Evolutionary conservation across 192 early-diverging fungal species (phyloP).

Genomic region (Funneliformis mosseae): DNA sequence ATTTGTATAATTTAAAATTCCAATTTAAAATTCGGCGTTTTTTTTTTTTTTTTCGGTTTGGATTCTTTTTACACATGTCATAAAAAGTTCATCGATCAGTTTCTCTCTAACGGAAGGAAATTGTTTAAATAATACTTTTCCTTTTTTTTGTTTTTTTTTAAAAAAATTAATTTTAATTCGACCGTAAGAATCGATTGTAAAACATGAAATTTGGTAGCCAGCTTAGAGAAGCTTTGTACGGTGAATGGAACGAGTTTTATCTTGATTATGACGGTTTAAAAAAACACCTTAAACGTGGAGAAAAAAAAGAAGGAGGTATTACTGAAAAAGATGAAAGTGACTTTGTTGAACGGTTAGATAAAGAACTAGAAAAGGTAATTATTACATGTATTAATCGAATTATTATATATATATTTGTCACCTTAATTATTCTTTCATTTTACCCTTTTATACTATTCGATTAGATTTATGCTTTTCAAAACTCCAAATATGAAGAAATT

Average conservation of each 20-base stretch:
- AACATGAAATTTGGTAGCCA: conserved; percentile 90
- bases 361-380: conserved; percentile 84
- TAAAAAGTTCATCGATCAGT: too few relatives aligned
- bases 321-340: conserved; percentile 86
- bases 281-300: conserved; percentile 72
- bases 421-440: conserved; percentile 35
- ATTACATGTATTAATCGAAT: conserved; percentile 3
- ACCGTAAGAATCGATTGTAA: background rate
- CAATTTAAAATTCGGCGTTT: too few relatives aligned
- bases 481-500: conserved; percentile 74
- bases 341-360: conserved; percentile 88
- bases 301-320: conserved; percentile 66
- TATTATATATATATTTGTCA: conserved; percentile 38
- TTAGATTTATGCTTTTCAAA: conserved; percentile 71
- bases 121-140: too few relatives aligned
- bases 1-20: too few relatives aligned
- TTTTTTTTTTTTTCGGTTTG: too few relatives aligned
- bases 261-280: conserved; percentile 86
- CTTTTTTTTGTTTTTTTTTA: too few relatives aligned
- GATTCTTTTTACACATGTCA: too few relatives aligned
- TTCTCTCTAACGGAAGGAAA: too few relatives aligned
- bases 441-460: conserved; percentile 32
- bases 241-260: conserved; percentile 81
- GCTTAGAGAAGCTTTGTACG: conserved; percentile 68
- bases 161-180: too few relatives aligned